Percentiles rank a stretch among this genome's conserved stretches.
phyloP scores from a whole-genome alignment of 2,329 filamentous ascomycete genomes.

The Neoascochyta sp. region DNA sequence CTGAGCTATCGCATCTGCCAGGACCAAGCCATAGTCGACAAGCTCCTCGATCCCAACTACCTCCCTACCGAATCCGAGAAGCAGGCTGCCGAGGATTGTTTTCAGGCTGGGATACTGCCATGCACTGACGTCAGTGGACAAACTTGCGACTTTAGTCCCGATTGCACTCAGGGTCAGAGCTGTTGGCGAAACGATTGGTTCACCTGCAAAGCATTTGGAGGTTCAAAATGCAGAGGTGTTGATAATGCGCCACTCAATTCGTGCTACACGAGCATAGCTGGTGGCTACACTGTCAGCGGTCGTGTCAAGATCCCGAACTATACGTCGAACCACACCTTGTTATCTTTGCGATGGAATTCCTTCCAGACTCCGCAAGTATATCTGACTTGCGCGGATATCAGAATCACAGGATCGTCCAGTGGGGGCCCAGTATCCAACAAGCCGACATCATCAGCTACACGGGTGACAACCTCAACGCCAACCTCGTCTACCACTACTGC shows the following conservation, averaged over 20 bases:
- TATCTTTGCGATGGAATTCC: conserved; percentile 33
- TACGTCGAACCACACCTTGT: conserved; percentile 28
- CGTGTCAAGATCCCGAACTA: conserved; percentile 34
- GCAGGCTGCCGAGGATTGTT: conserved; percentile 33
- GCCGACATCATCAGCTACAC: conserved; percentile 14
- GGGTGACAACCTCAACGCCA: conserved; percentile 8
- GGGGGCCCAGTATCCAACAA: too few species aligned
- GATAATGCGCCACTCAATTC: conserved; percentile 33
- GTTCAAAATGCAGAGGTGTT: conserved; percentile 26
- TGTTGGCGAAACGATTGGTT: conserved; percentile 38
- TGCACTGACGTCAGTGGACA: conserved; percentile 33
- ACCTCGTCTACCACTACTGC: conserved; percentile 12
- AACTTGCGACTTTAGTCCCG: conserved; percentile 27
- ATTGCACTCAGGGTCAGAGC: conserved; percentile 26
- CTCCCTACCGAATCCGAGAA: conserved; percentile 35
- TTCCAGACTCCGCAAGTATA: conserved; percentile 36
- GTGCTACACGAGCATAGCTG: conserved; percentile 34
- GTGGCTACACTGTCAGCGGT: conserved; percentile 30
- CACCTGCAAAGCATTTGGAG: conserved; percentile 31
- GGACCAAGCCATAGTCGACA: conserved; percentile 30
- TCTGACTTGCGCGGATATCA: conserved; percentile 32
- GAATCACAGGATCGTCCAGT: conserved; percentile 18
- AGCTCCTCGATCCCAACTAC: conserved; percentile 28
- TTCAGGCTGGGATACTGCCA: conserved; percentile 23
- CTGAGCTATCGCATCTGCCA: conserved; percentile 36